phyloP scores from a whole-genome alignment of 805 yeast species.

The Teunomyces lycoperdinae region DNA sequence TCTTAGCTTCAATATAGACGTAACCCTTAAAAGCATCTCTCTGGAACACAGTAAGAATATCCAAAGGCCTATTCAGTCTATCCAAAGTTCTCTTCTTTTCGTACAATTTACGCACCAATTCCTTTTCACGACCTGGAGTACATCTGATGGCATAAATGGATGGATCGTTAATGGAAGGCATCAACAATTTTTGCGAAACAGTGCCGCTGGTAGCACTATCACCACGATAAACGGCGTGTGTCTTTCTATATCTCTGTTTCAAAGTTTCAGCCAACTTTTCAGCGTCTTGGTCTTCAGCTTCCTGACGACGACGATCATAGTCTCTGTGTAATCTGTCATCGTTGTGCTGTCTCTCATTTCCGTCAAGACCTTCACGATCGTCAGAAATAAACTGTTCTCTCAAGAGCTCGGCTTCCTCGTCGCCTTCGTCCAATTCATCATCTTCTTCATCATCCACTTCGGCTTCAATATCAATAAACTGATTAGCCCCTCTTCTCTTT shows the following conservation, averaged over 20 bases:
- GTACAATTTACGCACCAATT: conserved; percentile 76
- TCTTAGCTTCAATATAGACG: conserved; percentile 90
- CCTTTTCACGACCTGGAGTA: conserved; percentile 90
- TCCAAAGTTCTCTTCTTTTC: conserved; percentile 81
- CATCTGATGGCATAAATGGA: conserved; percentile 94
- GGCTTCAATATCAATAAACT: conserved; percentile 96
- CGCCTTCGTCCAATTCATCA: conserved; percentile 83
- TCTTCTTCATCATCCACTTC: conserved; percentile 98
- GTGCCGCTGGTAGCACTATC: conserved; percentile 59
- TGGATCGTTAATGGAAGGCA: conserved; percentile 96
- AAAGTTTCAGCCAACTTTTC: conserved; percentile 89
- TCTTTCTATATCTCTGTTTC: conserved; percentile 88
- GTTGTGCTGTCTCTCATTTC: conserved; percentile 25
- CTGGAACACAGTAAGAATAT: conserved; percentile 86
- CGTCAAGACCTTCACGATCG: conserved; percentile 52
- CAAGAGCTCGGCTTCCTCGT: conserved; percentile 82
- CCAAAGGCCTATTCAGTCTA: conserved; percentile 73
- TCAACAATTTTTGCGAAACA: conserved; percentile 87
- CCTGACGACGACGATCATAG: conserved; percentile 82
- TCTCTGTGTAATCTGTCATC: conserved; percentile 89
- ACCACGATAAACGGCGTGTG: conserved; percentile 80
- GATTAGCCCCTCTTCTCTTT: conserved; percentile 59
- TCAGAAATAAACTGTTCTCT: conserved; percentile 80
- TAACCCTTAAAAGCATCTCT: conserved; percentile 91
- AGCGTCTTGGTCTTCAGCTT: conserved; percentile 90